Evolutionary conservation across 345 rosid genomes (phyloP), one percentile per base, ranked within the genome.

Genomic region (Citrus inodora): DNA sequence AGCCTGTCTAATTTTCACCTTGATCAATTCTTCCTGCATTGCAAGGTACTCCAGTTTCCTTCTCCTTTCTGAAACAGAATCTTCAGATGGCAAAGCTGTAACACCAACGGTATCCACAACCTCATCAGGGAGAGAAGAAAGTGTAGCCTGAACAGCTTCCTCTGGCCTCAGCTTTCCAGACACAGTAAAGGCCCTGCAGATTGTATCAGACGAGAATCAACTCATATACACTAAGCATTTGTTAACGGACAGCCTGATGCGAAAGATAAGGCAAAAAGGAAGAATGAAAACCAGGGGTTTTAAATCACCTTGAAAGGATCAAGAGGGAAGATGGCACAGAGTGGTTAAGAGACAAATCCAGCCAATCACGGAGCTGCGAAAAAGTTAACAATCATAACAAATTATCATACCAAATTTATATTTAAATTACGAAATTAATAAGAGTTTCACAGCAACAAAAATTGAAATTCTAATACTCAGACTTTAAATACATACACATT

Each of bases 21-120:
- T 92, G 81, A 95, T 95, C 70, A 89, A 80, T 81, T 94, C 95
- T 85, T 95, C 99, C 89, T 95, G 97, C 98, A 88, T 92, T 85
- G 80, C 92, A 80, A 95, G 95, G 87, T 87, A 95, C 84, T 95
- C 98, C 83, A 95, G 67, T 72, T 92, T 95, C 86, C 98, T 93
- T 87, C 90, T 88, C 84, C 98, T 88, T 80, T 91, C 97, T 75
- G 98, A 94, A 77, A 95, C 87, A 83, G 94, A 78, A 89, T 95
- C 97, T 84, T 91, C 99, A 40, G 99, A 93, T 77, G 98, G 93
- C 84, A 93, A 87, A 73, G 93, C 83, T 71, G 94, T 92, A 77
- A 91, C 87, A 81, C 94, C 94, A 83, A 95, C 94, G 66, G 95
- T 95, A 87, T 86, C 98, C 79, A 95, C 98, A 88, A 95, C 98